Evolutionary conservation across 2,329 filamentous ascomycete genomes (phyloP).

Genomic region (Sordariomycetes sp.): DNA sequence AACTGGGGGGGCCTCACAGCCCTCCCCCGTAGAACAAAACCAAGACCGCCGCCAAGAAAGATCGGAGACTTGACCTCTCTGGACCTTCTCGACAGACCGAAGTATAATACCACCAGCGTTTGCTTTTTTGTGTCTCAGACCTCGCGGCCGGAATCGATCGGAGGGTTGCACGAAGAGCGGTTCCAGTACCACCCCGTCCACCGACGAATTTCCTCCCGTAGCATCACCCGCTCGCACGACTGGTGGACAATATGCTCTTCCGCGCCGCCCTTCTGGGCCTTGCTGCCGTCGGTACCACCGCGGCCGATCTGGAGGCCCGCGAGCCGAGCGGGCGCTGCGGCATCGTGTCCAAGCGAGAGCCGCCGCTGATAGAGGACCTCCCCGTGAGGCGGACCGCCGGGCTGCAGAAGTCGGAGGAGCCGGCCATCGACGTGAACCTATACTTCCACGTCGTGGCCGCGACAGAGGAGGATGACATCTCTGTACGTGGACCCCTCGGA

Average conservation of each 20-base stretch:
- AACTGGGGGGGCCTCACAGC: neutral
- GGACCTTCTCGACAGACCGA: too few species aligned
- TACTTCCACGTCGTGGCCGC: slow-evolving; percentile 22
- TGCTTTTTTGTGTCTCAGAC: too few species aligned
- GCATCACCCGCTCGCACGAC: neutral
- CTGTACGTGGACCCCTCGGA: neutral
- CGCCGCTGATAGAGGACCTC: neutral
- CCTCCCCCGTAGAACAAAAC: too few species aligned
- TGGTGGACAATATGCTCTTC: neutral
- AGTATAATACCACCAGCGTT: too few species aligned
- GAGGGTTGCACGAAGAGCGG: too few species aligned
- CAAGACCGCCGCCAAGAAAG: too few species aligned
- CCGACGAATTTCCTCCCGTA: too few species aligned
- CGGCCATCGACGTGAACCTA: slow-evolving; percentile 5
- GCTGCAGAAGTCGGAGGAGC: neutral
- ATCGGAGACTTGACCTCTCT: too few species aligned
- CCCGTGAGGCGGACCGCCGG: too few species aligned
- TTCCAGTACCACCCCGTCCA: too few species aligned
- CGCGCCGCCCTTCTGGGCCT: neutral
- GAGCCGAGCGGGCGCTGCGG: neutral
- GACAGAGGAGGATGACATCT: slow-evolving; percentile 6
- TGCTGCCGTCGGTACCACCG: neutral
- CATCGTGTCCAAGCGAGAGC: neutral
- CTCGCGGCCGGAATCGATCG: too few species aligned
- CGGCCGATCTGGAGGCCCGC: neutral